A percentile compares a stretch with the other conserved stretches of the same genome.
phyloP scores from a whole-genome alignment of 108 stramenopile genomes.

The Pseudonitzschia multiseries region DNA sequence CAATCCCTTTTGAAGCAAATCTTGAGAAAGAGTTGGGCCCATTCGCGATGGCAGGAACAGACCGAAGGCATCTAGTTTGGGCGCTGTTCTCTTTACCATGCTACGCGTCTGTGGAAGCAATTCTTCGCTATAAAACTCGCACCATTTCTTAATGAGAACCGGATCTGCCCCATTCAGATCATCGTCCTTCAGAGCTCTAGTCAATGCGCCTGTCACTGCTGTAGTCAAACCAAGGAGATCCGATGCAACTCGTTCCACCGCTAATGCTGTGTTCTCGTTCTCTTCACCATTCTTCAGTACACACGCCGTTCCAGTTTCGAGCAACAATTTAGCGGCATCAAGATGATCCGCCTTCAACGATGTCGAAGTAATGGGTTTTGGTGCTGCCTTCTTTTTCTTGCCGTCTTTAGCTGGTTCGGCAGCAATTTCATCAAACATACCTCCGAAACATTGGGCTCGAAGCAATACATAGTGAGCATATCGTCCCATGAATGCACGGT shows the following conservation, averaged over 20 bases:
- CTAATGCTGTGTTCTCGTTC: constrained; percentile 85
- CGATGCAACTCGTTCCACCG: constrained; percentile 83
- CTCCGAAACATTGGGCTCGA: constrained; percentile 87
- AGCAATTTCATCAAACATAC: constrained; percentile 84
- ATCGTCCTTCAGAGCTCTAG: constrained; percentile 65
- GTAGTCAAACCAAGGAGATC: constrained; percentile 80
- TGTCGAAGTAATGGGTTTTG: constrained; percentile 67
- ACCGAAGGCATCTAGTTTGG: constrained; percentile 82
- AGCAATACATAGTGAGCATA: constrained; percentile 90
- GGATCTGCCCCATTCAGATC: constrained; percentile 50
- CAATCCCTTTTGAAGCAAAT: constrained; percentile 76
- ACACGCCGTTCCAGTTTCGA: constrained; percentile 84
- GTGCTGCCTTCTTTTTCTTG: constrained; percentile 41
- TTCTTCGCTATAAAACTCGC: constrained; percentile 83
- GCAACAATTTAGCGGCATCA: constrained; percentile 77
- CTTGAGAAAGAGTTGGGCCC: constrained; percentile 70
- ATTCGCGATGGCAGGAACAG: constrained; percentile 84
- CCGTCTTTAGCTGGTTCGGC: constrained; percentile 26
- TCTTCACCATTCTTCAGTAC: constrained; percentile 84
- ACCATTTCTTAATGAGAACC: constrained; percentile 74
- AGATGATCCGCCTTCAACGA: constrained; percentile 74
- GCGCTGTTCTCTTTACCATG: constrained; percentile 82
- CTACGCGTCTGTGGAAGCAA: constrained; percentile 74
- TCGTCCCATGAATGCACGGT: constrained; percentile 77
- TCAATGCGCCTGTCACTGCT: constrained; percentile 76